Evolutionary conservation across 1,284 basidiomycete species (phyloP).

Genomic region (Microbotryomycetes sp.): DNA sequence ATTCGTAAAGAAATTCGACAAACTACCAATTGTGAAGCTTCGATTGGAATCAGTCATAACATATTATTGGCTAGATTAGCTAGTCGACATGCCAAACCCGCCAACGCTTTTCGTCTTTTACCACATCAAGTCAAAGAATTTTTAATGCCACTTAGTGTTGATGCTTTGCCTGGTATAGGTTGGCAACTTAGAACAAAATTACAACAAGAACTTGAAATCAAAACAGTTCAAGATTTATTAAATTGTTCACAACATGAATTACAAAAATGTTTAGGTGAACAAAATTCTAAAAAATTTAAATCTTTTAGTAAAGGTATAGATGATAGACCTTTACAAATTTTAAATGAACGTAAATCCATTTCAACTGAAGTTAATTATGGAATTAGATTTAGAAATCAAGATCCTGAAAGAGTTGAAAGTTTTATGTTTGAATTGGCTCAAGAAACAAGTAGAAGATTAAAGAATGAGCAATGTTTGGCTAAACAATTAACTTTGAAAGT

Average conservation of each 20-base stretch:
- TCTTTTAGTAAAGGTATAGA: conserved; percentile 80
- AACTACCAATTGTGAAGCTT: conserved; percentile 71
- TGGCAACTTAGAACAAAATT: conserved; percentile 49
- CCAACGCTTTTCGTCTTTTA: conserved; percentile 67
- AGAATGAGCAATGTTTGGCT: conserved; percentile 61
- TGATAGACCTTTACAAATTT: conserved; percentile 63
- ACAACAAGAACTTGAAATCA: conserved; percentile 64
- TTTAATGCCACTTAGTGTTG: conserved; percentile 70
- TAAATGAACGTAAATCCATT: conserved; percentile 77
- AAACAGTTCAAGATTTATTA: conserved; percentile 62
- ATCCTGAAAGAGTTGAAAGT: conserved; percentile 65
- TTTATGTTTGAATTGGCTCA: conserved; percentile 68
- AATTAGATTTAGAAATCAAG: conserved; percentile 86
- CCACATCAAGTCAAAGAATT: conserved; percentile 53
- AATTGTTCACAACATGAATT: conserved; percentile 44
- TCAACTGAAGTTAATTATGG: conserved; percentile 93
- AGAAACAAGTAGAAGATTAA: conserved; percentile 67
- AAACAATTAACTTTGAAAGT: conserved; percentile 74
- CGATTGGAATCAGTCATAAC: conserved; percentile 83
- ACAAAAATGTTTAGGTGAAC: conserved; percentile 57
- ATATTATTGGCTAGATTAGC: conserved; percentile 87
- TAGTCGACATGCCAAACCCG: conserved; percentile 84
- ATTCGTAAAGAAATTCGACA: conserved; percentile 69
- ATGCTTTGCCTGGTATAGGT: conserved; percentile 84
- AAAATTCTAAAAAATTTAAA: conserved; percentile 74